A percentile compares a stretch with the other conserved stretches of the same genome.
Evolutionary conservation across 1,284 basidiomycete species (phyloP).

Genomic region (Agroathelia rolfsii): DNA sequence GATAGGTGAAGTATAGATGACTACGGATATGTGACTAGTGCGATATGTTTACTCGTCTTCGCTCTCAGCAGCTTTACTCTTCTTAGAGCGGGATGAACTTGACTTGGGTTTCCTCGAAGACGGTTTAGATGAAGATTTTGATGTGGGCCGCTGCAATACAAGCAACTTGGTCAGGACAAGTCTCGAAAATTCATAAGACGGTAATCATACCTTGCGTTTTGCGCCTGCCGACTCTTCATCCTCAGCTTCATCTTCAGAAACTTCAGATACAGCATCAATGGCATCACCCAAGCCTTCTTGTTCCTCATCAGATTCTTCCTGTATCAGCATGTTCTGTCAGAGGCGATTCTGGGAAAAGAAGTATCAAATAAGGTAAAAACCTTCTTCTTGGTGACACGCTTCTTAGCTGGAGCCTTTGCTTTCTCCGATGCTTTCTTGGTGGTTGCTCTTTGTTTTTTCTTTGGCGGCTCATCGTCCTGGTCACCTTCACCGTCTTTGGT

Average conservation of each 20-base stretch:
- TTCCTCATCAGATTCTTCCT: conserved; percentile 22
- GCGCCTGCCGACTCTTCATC: conserved; percentile 16
- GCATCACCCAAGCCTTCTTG: conserved; percentile 23
- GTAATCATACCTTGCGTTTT: conserved; percentile 20
- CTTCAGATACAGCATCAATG: conserved; percentile 19
- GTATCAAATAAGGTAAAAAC: too few relatives aligned
- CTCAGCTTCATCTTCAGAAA: conserved; percentile 16
- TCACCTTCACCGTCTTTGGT: conserved; percentile 19
- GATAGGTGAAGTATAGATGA: too few relatives aligned
- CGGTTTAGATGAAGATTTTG: conserved; percentile 14
- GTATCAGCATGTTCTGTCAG: too few relatives aligned
- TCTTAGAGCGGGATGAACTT: conserved; percentile 19
- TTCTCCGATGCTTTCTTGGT: conserved; percentile 22
- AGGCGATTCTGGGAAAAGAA: too few relatives aligned
- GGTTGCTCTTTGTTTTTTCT: conserved; percentile 19
- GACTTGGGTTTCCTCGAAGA: conserved; percentile 18
- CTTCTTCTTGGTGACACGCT: conserved; percentile 26
- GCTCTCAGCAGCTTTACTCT: conserved; percentile 21
- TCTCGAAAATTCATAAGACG: not conserved
- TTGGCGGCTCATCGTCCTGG: conserved; percentile 32
- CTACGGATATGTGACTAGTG: too few relatives aligned
- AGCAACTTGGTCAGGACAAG: conserved; percentile 10
- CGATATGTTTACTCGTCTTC: conserved; percentile 9
- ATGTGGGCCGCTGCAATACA: conserved; percentile 17
- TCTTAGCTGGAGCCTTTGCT: conserved; percentile 23